Conservation (phyloP, 2,329 filamentous ascomycete species). For the Ceratocystis smalleyi region DNA sequence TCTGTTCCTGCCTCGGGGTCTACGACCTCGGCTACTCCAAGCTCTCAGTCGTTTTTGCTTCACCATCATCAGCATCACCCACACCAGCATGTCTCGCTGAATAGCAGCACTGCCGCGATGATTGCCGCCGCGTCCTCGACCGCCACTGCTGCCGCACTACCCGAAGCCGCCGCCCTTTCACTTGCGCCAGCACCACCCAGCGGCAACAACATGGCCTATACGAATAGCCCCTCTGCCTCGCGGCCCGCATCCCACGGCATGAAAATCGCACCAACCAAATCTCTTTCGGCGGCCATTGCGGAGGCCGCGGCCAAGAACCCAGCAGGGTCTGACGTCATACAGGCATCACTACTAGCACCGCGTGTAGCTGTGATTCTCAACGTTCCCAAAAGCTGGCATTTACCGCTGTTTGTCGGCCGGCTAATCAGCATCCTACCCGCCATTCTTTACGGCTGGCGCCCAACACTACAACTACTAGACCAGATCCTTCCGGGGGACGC, state of each 20-base stretch:
- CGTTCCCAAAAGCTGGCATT: constrained; percentile 56
- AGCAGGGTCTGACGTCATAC: constrained; percentile 8
- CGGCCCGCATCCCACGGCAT: constrained; percentile 5
- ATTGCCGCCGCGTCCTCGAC: constrained; percentile 5
- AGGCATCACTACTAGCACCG: constrained; percentile 46
- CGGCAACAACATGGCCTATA: neutral
- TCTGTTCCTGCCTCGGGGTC: neutral
- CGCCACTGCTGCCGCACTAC: neutral
- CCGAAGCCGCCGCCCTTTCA: neutral
- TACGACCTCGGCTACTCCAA: neutral
- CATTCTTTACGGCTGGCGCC: constrained; percentile 55
- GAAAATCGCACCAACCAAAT: constrained; percentile 15
- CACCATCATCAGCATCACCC: neutral
- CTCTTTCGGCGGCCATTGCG: constrained; percentile 13
- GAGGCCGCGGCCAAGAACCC: constrained; percentile 11
- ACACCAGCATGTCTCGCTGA: constrained; percentile 2
- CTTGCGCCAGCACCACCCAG: neutral
- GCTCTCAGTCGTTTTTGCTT: neutral
- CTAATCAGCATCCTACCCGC: constrained; percentile 55
- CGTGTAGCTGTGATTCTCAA: constrained; percentile 65
- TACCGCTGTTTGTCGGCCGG: constrained; percentile 57
- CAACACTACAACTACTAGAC: constrained; percentile 51
- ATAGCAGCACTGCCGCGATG: neutral
- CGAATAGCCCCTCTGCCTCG: neutral
- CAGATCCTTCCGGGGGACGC: constrained; percentile 35